Conservation (phyloP, 306 rosid species). For the Clitoria ternatea region DNA sequence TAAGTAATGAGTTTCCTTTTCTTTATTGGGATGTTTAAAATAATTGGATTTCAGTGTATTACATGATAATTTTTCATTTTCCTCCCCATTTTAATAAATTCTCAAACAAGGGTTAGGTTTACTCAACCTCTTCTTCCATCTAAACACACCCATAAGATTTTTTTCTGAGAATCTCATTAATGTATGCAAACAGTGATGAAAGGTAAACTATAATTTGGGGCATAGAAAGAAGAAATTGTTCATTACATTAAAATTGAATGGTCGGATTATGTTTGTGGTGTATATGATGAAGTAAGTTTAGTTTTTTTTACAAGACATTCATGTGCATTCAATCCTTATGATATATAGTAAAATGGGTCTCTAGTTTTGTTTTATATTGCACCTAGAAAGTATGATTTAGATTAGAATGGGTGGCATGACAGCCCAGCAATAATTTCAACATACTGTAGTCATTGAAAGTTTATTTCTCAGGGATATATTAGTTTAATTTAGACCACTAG, state of each 20-base stretch:
- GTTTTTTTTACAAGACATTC: neutral
- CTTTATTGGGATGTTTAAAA: no score
- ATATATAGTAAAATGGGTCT: neutral
- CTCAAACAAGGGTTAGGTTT: neutral
- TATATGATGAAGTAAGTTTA: neutral
- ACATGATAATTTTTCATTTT: neutral
- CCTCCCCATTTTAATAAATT: neutral
- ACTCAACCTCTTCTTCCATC: neutral
- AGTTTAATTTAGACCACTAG: neutral
- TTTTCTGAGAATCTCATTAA: neutral
- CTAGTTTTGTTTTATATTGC: neutral
- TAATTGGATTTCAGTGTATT: no score
- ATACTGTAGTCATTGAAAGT: neutral
- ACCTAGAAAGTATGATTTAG: neutral
- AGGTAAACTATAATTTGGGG: neutral
- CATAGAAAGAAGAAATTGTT: neutral
- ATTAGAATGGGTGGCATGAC: neutral
- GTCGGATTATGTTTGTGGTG: conserved; percentile 4
- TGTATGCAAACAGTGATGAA: neutral
- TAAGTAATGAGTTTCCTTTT: neutral
- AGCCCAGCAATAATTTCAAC: neutral
- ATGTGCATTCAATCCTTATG: neutral
- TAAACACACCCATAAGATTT: neutral
- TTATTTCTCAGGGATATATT: conserved; percentile 1
- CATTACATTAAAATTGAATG: neutral